Evolutionary conservation across 306 rosid genomes (phyloP).

Genomic region (Macrotyloma uniflorum): DNA sequence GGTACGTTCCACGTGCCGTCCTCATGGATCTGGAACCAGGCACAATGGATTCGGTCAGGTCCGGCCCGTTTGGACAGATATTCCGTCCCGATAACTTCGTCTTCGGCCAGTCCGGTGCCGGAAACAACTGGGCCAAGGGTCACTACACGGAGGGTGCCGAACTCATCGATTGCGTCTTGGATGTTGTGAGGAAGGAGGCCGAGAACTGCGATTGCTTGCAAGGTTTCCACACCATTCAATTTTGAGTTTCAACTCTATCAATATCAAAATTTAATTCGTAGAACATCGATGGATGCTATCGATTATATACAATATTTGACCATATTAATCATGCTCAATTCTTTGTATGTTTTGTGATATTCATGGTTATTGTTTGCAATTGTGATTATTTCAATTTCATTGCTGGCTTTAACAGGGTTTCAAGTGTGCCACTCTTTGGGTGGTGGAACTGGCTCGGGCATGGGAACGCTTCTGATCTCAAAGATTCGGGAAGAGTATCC

Average conservation of each 20-base stretch:
- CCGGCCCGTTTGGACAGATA: constrained; percentile 64
- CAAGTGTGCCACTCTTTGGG: constrained; percentile 74
- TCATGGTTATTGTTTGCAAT: neutral
- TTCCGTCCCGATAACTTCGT: constrained; percentile 73
- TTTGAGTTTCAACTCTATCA: too few species aligned
- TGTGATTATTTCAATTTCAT: neutral
- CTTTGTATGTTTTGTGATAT: neutral
- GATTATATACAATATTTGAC: neutral
- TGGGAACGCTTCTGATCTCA: constrained; percentile 71
- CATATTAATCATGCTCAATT: neutral
- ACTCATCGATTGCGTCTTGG: constrained; percentile 64
- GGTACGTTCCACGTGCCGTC: constrained; percentile 72
- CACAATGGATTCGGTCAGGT: constrained; percentile 61
- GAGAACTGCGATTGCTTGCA: constrained; percentile 79
- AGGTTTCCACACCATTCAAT: constrained; percentile 33
- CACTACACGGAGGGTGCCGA: constrained; percentile 73
- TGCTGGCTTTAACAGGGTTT: constrained; percentile 49
- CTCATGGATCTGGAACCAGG: constrained; percentile 78
- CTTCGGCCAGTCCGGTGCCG: constrained; percentile 73
- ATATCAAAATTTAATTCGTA: too few species aligned
- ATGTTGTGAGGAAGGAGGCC: constrained; percentile 72
- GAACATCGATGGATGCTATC: too few species aligned
- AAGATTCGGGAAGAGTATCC: constrained; percentile 74
- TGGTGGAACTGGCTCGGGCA: constrained; percentile 75
- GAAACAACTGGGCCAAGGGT: constrained; percentile 64